Base-by-base conservation (phyloP, 2,329 filamentous ascomycete species). In the Fusarium pininemorale region DNA sequence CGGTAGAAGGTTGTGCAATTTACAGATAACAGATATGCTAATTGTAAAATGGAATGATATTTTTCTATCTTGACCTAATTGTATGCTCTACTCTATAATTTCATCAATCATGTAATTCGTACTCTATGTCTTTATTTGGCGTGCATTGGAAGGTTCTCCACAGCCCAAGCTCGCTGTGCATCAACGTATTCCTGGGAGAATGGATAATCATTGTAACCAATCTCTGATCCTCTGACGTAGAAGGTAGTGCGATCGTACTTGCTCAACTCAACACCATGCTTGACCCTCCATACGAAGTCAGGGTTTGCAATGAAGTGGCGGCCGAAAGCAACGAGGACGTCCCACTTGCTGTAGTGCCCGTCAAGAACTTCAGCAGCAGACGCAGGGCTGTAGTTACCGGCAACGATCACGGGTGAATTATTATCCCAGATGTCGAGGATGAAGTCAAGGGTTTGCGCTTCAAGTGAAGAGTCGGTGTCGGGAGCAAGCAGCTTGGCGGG, bases 381-480 rank as follows among this genome's bases (percentile, higher is more conserved):
- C 0, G 69, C 53, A 0, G 78, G 74, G 9, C 48, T 72, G 35
- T 81, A 81, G 26, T 69, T 74, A 0, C 79, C 79, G 0, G 79
- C 77, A 2, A 81, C 78, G 5, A 81, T 72, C 0, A 81, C 77
- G 0, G 79, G 80, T 7, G 78, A 80, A 1, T 44, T 38, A 35
- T 81, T 80, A 16, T 80, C 66, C 79, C 79, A 81, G 14, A 73
- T 57, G 20, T 81, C 77, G 13, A 81, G 70, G 28, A 81, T 73
- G 47, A 79, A 80, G n/a, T 81, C 78, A 8, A 80, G 74, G 1
- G 77, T 79, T 54, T 72, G 73, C 22, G 65, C 59, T 1, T 66
- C 82, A 4, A 85, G 84, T 18, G 82, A 72, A 55, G 85, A 13
- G 18, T 70, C 68, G 5, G 63, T 60, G 28, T 79, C 77, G 9